Conservation (phyloP, 2,329 filamentous ascomycete genomes). For the Scedosporium aurantiacum region DNA sequence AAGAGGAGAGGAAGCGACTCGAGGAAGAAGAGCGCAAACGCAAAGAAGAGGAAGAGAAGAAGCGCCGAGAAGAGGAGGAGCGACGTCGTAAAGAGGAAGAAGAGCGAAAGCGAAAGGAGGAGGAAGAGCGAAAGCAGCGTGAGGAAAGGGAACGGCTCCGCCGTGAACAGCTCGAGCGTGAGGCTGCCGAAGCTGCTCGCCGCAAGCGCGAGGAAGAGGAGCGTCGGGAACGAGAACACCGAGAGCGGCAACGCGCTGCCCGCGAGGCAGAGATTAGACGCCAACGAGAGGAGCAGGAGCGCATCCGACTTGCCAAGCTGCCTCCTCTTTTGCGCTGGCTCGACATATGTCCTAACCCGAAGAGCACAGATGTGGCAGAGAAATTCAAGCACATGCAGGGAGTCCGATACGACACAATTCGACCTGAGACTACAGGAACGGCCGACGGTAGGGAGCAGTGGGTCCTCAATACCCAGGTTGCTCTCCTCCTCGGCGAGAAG, state of each 20-base stretch:
- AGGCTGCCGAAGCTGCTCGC: slow-evolving; percentile 35
- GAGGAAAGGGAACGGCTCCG: slow-evolving; percentile 35
- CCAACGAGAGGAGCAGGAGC: slow-evolving; percentile 43
- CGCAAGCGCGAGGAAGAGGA: slow-evolving; percentile 41
- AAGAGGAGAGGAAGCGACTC: slow-evolving; percentile 15
- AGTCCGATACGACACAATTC: slow-evolving; percentile 53
- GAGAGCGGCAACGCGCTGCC: slow-evolving; percentile 37
- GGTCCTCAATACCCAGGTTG: slow-evolving; percentile 54
- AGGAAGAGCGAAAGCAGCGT: slow-evolving; percentile 25
- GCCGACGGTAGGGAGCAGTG: slow-evolving; percentile 52
- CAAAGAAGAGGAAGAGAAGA: slow-evolving; percentile 15
- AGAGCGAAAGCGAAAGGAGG: slow-evolving; percentile 23
- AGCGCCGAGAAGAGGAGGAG: slow-evolving; percentile 26
- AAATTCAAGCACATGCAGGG: slow-evolving; percentile 48
- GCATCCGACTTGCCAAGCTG: slow-evolving; percentile 41
- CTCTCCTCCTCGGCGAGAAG: slow-evolving; percentile 53
- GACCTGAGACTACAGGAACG: slow-evolving; percentile 38
- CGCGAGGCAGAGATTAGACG: slow-evolving; percentile 41
- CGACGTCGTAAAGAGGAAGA: slow-evolving; percentile 27
- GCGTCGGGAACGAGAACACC: slow-evolving; percentile 36
- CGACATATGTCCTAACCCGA: slow-evolving; percentile 39
- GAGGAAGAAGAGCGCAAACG: slow-evolving; percentile 22
- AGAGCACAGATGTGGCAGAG: slow-evolving; percentile 35
- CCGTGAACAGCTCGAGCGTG: slow-evolving; percentile 33
- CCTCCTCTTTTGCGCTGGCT: slow-evolving; percentile 53